Conservation (phyloP, 208 protist species). For the Acanthamoeba divionensis region DNA sequence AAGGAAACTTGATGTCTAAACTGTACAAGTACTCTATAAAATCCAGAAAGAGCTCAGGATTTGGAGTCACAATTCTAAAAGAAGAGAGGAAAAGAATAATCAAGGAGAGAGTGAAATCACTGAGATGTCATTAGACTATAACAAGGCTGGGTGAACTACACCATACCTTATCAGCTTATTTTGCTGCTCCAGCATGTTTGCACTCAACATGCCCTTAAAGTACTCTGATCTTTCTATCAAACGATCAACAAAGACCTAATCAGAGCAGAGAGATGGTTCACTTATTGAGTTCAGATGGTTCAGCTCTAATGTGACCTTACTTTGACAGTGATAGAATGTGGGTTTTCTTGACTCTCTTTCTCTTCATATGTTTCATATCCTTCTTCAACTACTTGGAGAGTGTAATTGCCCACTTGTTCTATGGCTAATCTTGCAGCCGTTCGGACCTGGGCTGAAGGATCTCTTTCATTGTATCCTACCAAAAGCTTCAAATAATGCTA, state of each 20-base stretch:
- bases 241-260: neutral
- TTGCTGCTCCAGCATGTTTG: slow-evolving; percentile 21
- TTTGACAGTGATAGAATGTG: neutral
- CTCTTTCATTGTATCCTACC: neutral
- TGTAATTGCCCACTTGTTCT: neutral
- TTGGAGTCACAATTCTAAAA: neutral
- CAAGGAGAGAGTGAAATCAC: neutral
- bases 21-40: slow-evolving; percentile 34
- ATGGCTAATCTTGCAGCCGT: slow-evolving; percentile 19
- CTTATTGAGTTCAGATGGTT: neutral
- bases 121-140: neutral
- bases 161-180: neutral
- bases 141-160: neutral
- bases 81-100: neutral
- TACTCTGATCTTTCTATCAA: neutral
- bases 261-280: neutral
- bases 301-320: neutral
- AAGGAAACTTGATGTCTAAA: neutral
- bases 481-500: slow-evolving; percentile 11
- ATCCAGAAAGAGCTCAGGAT: neutral
- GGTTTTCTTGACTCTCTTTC: neutral
- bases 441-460: neutral
- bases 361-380: neutral
- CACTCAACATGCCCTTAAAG: slow-evolving; percentile 31
- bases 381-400: slow-evolving; percentile 16